These are phyloP conservation scores for Erythrophleum fordii DNA, from an alignment of 306 rosid genomes.

Conservation along the genomic window DNA sequence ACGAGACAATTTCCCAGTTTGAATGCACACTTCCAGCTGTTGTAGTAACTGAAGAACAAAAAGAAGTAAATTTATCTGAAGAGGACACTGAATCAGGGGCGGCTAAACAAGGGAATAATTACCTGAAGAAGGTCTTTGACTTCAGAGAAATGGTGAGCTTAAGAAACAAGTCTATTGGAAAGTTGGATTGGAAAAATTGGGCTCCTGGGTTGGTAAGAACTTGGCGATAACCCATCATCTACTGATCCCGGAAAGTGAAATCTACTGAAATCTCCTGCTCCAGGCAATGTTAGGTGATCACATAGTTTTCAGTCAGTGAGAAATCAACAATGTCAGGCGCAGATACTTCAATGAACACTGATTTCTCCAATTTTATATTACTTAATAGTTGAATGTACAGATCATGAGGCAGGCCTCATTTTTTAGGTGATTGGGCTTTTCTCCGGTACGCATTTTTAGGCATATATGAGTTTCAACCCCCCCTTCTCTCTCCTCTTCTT, in stretches of 20 bases:
- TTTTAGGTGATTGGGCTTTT: slow-evolving; percentile 35
- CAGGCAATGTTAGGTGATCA: slow-evolving; percentile 37
- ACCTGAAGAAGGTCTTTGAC: slow-evolving; percentile 79
- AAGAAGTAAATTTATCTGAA: slow-evolving; percentile 53
- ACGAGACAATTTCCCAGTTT: slow-evolving; percentile 50
- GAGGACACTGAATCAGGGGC: slow-evolving; percentile 59
- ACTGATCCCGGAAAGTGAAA: slow-evolving; percentile 22
- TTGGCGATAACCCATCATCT: slow-evolving; percentile 47
- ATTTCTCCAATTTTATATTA: slow-evolving; percentile 38
- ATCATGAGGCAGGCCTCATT: slow-evolving; percentile 33
- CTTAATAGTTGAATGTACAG: slow-evolving; percentile 48
- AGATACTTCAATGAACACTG: slow-evolving; percentile 21
- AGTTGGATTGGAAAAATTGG: slow-evolving; percentile 95
- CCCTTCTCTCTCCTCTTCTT: too few relatives aligned
- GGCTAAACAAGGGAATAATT: slow-evolving; percentile 64
- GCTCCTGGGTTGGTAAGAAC: slow-evolving; percentile 83
- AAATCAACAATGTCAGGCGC: slow-evolving; percentile 30
- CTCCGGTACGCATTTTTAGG: not conserved
- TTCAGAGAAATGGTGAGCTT: slow-evolving; percentile 75
- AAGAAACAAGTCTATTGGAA: slow-evolving; percentile 81
- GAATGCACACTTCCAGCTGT: slow-evolving; percentile 46
- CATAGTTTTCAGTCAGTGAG: slow-evolving; percentile 29
- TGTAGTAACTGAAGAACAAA: slow-evolving; percentile 44
- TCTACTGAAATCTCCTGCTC: slow-evolving; percentile 8
- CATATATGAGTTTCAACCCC: not conserved